Base-by-base conservation (phyloP, 768 basidiomycete genomes). In the Pisolithus albus region DNA sequence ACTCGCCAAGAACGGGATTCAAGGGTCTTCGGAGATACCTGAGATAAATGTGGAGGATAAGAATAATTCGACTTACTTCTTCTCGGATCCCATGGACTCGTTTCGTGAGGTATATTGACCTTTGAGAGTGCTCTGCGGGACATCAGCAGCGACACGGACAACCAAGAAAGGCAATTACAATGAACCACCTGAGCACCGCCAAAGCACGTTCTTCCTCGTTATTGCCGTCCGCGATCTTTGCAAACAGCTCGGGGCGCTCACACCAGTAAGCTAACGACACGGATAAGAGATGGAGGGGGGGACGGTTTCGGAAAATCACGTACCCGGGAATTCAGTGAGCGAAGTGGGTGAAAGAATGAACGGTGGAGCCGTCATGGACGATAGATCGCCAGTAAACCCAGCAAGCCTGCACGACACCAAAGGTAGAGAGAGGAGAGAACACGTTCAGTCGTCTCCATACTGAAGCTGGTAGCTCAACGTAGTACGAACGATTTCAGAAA, bases 1-100 rank as follows among this genome's bases (percentile, higher is more conserved):
- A 88, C 87, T 92, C 92, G 69, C 92, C 92, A 15, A 96, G 85
- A 9, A 91, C 92, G 32, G 95, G 95, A 64, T 99, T 99, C 50
- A 99, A 76, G 15, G 95, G 95, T 61, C 92, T 94, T 58, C 16
- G 41, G 53, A 50, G 46, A 49, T 56, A 61, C 51, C 38, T 11
- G 43, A 56, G 50, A 55, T 49, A 11, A 41, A 26, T 16, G 36
- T 18, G 52, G 32, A 23, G 19, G 11, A 32, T 45, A 23, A 45
- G 28, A 7, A 18, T 34, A 10, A 32, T 19, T 9, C 2, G 32
- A 72, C 82, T 45, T 56, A 90, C 89, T 98, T 98, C 77, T 98
- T 98, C 79, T 98, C 94, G 1, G 89, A 92, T 13, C 95, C 95
- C 82, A 92, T 86, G 56, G 85, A 84, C 72, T 96, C 93, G 61